These are phyloP conservation scores for Castanea sativa DNA, from an alignment of 306 rosid species.

Conservation along the genomic window DNA sequence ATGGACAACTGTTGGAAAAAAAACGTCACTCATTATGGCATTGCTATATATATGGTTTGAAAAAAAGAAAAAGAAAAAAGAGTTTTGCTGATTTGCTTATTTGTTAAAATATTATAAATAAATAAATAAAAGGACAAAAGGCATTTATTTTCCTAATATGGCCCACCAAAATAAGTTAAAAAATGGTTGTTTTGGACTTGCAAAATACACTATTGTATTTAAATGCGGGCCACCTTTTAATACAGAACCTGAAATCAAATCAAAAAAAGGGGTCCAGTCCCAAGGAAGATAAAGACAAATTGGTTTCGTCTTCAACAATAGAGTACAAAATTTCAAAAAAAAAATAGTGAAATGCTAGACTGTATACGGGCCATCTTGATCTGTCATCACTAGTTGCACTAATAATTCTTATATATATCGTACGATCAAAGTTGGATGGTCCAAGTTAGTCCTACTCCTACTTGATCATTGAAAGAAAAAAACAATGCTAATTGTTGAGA, in stretches of 20 bases:
- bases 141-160: too few species aligned
- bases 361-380: constrained; percentile 16
- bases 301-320: neutral
- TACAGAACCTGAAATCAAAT: neutral
- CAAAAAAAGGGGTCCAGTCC: neutral
- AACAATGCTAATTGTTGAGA: neutral
- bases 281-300: constrained; percentile 1
- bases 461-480: neutral
- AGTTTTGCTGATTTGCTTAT: too few species aligned
- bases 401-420: neutral
- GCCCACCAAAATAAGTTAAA: too few species aligned
- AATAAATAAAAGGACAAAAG: too few species aligned
- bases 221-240: too few species aligned
- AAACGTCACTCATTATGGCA: neutral
- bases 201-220: too few species aligned
- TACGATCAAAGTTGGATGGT: constrained; percentile 6
- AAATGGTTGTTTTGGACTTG: too few species aligned
- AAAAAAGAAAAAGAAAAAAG: too few species aligned
- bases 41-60: too few species aligned
- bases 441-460: neutral
- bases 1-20: neutral
- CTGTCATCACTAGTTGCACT: constrained; percentile 4
- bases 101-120: too few species aligned
- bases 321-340: too few species aligned
- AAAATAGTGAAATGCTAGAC: neutral